phyloP scores from a whole-genome alignment of 192 early-diverging fungal genomes.

The Podila horticola region DNA sequence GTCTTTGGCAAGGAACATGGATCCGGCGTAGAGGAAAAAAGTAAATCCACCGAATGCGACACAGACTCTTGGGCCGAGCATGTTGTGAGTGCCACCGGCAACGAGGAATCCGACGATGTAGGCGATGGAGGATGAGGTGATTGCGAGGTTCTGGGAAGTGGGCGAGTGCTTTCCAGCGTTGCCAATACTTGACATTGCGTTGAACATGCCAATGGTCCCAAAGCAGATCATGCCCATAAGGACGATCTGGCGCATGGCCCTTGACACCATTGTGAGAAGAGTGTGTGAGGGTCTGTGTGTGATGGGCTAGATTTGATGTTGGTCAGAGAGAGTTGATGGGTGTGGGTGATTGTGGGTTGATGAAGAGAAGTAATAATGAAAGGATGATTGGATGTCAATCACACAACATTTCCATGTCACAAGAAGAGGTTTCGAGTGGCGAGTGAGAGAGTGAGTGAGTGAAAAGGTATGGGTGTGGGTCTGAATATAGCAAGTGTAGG shows the following conservation, averaged over 20 bases:
- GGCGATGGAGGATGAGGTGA: constrained; percentile 53
- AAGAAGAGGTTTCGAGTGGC: too few relatives aligned
- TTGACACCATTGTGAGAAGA: constrained; percentile 37
- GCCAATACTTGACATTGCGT: constrained; percentile 47
- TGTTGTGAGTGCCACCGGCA: constrained; percentile 82
- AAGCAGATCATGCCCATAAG: constrained; percentile 53
- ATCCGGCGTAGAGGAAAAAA: constrained; percentile 84
- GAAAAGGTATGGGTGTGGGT: background rate
- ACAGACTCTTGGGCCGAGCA: constrained; percentile 74
- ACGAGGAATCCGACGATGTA: constrained; percentile 82
- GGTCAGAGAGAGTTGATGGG: background rate
- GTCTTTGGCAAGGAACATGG: constrained; percentile 74
- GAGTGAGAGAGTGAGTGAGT: background rate
- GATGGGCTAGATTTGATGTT: background rate
- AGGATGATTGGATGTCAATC: too few relatives aligned
- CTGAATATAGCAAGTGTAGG: too few relatives aligned
- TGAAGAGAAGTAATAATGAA: too few relatives aligned
- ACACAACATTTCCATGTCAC: too few relatives aligned
- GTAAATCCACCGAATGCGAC: constrained; percentile 75
- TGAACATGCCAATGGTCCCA: constrained; percentile 53
- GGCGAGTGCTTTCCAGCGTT: constrained; percentile 50
- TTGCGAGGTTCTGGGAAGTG: constrained; percentile 42
- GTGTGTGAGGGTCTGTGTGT: background rate
- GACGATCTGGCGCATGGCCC: constrained; percentile 53
- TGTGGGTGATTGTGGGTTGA: constrained; percentile 1